Conservation (phyloP, 2,329 filamentous ascomycete genomes). For the Ophiostoma himal-ulmi region DNA sequence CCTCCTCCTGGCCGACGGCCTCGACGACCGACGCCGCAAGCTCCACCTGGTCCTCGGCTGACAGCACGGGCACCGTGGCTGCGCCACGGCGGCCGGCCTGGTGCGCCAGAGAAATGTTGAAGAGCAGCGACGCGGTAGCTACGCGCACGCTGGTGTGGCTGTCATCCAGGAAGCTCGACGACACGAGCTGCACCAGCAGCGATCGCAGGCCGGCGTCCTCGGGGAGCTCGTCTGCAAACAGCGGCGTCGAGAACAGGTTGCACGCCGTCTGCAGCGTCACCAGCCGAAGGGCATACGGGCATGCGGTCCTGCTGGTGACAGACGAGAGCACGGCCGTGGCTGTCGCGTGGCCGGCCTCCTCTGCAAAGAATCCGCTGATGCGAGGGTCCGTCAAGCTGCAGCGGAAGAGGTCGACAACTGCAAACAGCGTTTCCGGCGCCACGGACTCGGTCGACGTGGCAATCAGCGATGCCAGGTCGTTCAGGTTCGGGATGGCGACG, state of each 20-base stretch:
- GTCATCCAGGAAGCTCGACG: conserved; percentile 72
- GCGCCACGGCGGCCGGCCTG: conserved; percentile 36
- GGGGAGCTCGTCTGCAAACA: conserved; percentile 63
- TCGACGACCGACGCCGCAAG: conserved; percentile 76
- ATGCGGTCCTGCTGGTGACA: conserved; percentile 51
- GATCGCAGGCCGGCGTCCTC: conserved; percentile 46
- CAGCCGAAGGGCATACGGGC: conserved; percentile 76
- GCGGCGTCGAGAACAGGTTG: conserved; percentile 72
- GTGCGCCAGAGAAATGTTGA: conserved; percentile 71
- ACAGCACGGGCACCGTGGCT: conserved; percentile 36
- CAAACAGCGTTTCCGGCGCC: conserved; percentile 63
- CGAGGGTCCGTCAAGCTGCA: conserved; percentile 70
- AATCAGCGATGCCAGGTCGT: conserved; percentile 58
- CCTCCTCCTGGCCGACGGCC: conserved; percentile 54
- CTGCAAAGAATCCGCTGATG: conserved; percentile 74
- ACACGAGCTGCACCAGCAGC: conserved; percentile 62
- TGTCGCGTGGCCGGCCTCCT: conserved; percentile 62
- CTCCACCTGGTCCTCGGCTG: conserved; percentile 70
- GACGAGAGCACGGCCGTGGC: conserved; percentile 55
- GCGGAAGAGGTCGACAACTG: conserved; percentile 78
- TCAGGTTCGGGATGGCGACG: conserved; percentile 67
- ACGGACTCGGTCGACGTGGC: conserved; percentile 50
- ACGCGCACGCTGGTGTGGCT: conserved; percentile 69
- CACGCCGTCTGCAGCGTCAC: conserved; percentile 78
- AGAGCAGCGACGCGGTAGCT: conserved; percentile 74